Conservation (phyloP, 129 eudicot species). For the Rutidosis leptorrhynchoides region DNA sequence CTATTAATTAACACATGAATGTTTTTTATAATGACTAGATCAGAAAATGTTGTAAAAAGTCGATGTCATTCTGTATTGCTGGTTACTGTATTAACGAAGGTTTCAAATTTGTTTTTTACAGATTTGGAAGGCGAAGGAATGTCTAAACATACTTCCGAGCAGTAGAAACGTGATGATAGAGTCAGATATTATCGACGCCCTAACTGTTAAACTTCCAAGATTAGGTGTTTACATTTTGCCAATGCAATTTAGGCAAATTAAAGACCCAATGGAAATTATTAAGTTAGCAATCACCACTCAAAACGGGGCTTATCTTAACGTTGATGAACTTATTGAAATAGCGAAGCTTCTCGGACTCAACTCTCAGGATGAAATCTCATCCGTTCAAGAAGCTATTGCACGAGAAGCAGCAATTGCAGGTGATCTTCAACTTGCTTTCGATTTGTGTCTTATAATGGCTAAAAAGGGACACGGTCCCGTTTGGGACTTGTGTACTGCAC, state of each 20-base stretch:
- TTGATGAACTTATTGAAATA: conserved; percentile 80
- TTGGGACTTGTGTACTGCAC: conserved; percentile 97
- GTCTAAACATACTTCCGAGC: conserved; percentile 73
- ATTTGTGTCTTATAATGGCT: conserved; percentile 81
- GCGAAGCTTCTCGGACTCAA: conserved; percentile 90
- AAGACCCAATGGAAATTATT: conserved; percentile 91
- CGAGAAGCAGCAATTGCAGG: conserved; percentile 99
- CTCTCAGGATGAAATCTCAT: conserved; percentile 83
- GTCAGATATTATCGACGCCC: conserved; percentile 78
- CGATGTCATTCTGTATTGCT: neutral
- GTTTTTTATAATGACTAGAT: neutral
- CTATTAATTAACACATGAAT: neutral
- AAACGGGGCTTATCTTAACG: conserved; percentile 75
- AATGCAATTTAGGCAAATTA: conserved; percentile 83
- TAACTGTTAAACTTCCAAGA: conserved; percentile 80
- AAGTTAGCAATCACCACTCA: conserved; percentile 84
- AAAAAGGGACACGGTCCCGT: conserved; percentile 85
- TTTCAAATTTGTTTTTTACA: conserved; percentile 39
- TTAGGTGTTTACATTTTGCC: conserved; percentile 88
- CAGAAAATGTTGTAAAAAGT: neutral
- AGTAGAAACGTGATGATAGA: conserved; percentile 79
- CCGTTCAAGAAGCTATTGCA: conserved; percentile 96
- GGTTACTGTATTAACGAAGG: conserved; percentile 1
- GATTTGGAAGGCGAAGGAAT: conserved; percentile 98
- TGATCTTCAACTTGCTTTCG: conserved; percentile 89